Evolutionary conservation across 2,329 filamentous ascomycete genomes (phyloP).

Genomic region (Diaporthe citriasiana): DNA sequence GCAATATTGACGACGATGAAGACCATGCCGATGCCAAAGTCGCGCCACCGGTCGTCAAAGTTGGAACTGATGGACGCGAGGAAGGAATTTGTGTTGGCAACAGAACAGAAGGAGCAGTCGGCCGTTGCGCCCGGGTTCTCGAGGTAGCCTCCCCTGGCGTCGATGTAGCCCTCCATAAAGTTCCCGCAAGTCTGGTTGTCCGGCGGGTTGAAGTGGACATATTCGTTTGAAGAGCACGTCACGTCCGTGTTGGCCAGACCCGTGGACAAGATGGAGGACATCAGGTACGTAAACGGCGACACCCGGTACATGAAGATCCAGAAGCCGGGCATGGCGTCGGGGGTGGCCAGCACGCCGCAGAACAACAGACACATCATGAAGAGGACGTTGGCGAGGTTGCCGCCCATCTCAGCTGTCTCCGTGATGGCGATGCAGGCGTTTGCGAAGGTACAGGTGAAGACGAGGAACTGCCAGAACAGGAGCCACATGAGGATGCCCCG

Average conservation of each 20-base stretch:
- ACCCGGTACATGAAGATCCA: constrained; percentile 90
- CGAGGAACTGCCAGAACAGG: constrained; percentile 79
- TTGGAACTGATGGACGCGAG: constrained; percentile 62
- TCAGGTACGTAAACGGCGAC: constrained; percentile 86
- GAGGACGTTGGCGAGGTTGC: constrained; percentile 81
- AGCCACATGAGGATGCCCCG: constrained; percentile 86
- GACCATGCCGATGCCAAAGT: constrained; percentile 73
- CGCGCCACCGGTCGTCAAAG: constrained; percentile 74
- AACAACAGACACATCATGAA: constrained; percentile 83
- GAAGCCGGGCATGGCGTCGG: constrained; percentile 75
- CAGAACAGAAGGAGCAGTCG: constrained; percentile 69
- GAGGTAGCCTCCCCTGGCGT: constrained; percentile 66
- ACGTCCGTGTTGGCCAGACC: constrained; percentile 78
- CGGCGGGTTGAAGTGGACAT: constrained; percentile 75
- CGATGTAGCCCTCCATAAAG: constrained; percentile 70
- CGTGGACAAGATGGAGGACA: constrained; percentile 78
- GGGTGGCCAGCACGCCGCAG: constrained; percentile 79
- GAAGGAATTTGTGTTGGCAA: constrained; percentile 66
- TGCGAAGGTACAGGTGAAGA: constrained; percentile 87
- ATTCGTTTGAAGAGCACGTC: constrained; percentile 78
- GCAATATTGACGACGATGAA: constrained; percentile 67
- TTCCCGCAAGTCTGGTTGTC: constrained; percentile 68
- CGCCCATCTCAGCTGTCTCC: constrained; percentile 80
- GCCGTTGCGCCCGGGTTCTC: constrained; percentile 61
- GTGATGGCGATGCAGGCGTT: constrained; percentile 83